Percentiles rank a stretch among this genome's conserved stretches.
phyloP scores from a whole-genome alignment of 2,329 filamentous ascomycete species.

The Biscogniauxia marginata region DNA sequence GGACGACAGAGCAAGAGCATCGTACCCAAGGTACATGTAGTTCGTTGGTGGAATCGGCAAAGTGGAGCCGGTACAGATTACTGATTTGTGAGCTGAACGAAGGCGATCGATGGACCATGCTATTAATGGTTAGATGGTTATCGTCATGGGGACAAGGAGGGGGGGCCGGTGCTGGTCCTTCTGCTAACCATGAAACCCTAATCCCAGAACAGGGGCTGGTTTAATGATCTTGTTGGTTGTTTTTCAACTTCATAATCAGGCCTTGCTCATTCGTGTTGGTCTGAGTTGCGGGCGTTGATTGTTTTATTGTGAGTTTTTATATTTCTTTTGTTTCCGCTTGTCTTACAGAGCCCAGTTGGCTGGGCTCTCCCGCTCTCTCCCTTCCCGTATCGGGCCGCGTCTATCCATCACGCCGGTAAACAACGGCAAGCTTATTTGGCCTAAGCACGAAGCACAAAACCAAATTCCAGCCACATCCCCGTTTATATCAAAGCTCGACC shows the following conservation, averaged over 20 bases:
- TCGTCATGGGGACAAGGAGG: neutral
- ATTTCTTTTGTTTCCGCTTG: no score
- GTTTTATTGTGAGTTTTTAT: no score
- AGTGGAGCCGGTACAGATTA: no score
- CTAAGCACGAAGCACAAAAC: neutral
- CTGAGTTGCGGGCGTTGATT: no score
- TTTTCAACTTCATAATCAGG: no score
- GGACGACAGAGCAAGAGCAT: no score
- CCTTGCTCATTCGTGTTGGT: no score
- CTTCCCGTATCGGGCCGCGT: neutral
- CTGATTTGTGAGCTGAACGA: neutral
- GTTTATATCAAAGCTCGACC: neutral
- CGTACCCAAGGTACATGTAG: no score
- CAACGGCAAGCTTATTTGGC: neutral
- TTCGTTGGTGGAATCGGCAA: neutral
- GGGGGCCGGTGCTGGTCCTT: neutral
- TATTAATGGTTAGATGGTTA: neutral
- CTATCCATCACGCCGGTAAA: neutral
- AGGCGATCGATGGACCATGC: neutral
- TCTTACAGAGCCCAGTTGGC: no score
- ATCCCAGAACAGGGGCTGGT: neutral
- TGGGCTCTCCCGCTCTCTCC: neutral
- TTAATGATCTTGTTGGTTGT: neutral
- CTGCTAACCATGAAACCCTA: neutral
- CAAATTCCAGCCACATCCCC: neutral